phyloP scores from a whole-genome alignment of 805 yeast species.

The Wickerhamiella allomyrinae region DNA sequence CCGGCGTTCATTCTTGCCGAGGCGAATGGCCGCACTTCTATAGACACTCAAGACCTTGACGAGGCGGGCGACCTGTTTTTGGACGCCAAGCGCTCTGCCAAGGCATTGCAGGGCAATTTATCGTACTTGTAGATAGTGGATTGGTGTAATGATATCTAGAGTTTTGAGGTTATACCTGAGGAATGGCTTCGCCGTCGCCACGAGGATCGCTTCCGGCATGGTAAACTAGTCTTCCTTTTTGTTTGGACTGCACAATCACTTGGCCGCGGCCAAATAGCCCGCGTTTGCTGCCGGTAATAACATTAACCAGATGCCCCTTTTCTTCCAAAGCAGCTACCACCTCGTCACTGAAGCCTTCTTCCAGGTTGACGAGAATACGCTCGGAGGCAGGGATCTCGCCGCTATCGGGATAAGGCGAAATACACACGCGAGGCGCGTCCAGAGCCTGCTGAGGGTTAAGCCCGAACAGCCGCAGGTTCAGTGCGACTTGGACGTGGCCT shows the following conservation, averaged over 20 bases:
- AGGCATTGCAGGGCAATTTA: conserved; percentile 37
- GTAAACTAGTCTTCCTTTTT: conserved; percentile 34
- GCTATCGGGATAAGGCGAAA: conserved; percentile 37
- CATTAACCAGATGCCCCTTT: conserved; percentile 44
- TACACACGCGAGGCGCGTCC: conserved; percentile 61
- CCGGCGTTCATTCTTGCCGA: conserved; percentile 79
- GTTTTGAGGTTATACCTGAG: conserved; percentile 29
- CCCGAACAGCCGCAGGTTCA: conserved; percentile 49
- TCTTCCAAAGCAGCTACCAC: conserved; percentile 33
- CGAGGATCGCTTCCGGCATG: conserved; percentile 68
- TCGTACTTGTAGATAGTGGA: conserved; percentile 1
- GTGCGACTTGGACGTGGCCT: conserved; percentile 65
- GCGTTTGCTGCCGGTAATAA: conserved; percentile 32
- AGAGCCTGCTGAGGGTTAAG: conserved; percentile 58
- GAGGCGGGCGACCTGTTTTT: conserved; percentile 72
- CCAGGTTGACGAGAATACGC: conserved; percentile 45
- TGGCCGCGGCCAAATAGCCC: conserved; percentile 50
- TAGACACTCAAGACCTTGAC: conserved; percentile 56
- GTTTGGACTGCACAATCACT: conserved; percentile 35
- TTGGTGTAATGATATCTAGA: too few relatives aligned
- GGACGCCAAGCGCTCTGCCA: conserved; percentile 72
- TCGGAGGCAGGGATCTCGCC: conserved; percentile 52
- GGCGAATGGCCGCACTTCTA: conserved; percentile 56
- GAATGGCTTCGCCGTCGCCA: conserved; percentile 72
- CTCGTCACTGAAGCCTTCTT: conserved; percentile 42